phyloP scores from a whole-genome alignment of 192 early-diverging fungal species.

The Coemansia nantahalensis region DNA sequence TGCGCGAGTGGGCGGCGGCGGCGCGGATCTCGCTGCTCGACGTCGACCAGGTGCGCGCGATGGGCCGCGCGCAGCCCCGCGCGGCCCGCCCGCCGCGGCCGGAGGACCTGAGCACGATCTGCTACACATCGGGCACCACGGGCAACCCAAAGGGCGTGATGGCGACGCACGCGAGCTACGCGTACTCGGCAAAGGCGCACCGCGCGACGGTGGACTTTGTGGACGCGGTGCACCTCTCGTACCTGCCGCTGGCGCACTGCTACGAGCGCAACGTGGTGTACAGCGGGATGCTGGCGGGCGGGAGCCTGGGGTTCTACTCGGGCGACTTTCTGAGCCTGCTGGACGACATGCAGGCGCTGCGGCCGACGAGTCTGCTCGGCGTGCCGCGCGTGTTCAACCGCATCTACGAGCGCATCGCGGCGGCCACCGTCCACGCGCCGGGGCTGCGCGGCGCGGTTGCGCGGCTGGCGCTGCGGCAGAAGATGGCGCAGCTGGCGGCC shows the following conservation, averaged over 20 bases:
- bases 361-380: conserved; percentile 80
- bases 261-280: conserved; percentile 70
- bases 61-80: conserved; percentile 56
- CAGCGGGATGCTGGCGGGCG: conserved; percentile 57
- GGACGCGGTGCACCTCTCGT: conserved; percentile 58
- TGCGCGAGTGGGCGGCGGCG: conserved; percentile 61
- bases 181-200: conserved; percentile 47
- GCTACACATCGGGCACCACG: conserved; percentile 86
- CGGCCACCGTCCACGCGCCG: conserved; percentile 58
- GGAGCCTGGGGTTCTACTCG: conserved; percentile 71
- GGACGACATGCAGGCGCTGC: conserved; percentile 79
- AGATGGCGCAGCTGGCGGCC: conserved; percentile 56
- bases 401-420: conserved; percentile 79
- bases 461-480: conserved; percentile 58
- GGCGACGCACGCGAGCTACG: conserved; percentile 72
- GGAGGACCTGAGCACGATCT: conserved; percentile 68
- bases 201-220: neutral
- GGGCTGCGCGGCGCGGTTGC: conserved; percentile 63
- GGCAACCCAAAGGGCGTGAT: conserved; percentile 78
- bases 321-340: conserved; percentile 63
- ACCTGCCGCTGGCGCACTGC: conserved; percentile 89
- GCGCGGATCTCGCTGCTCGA: conserved; percentile 59
- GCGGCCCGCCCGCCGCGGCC: conserved; percentile 58
- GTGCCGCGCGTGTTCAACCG: conserved; percentile 93
- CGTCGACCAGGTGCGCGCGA: conserved; percentile 53